phyloP scores from a whole-genome alignment of 1,284 basidiomycete species.

The Ceratobasidium sp. region DNA sequence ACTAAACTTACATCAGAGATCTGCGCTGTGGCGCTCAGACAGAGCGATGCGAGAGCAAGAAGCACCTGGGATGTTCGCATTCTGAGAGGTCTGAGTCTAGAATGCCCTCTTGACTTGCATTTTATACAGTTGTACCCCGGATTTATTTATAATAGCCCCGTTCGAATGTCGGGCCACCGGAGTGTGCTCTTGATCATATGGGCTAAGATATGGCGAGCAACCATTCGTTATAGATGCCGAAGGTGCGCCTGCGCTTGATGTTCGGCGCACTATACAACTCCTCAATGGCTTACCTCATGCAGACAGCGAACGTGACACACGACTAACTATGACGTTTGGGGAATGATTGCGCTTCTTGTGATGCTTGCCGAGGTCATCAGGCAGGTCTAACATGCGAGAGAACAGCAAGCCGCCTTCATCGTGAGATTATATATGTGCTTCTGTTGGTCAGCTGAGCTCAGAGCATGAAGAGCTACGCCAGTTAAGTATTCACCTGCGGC shows the following conservation, averaged over 20 bases:
- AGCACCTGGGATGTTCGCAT: slow-evolving; percentile 3
- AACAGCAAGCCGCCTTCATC: not conserved
- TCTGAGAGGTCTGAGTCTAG: not conserved
- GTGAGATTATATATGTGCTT: not conserved
- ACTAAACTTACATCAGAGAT: not conserved
- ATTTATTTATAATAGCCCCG: not conserved
- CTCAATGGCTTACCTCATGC: not conserved
- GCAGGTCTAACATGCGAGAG: not conserved
- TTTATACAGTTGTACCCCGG: slow-evolving; percentile 5
- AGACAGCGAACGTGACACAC: not conserved
- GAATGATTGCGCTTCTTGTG: not conserved
- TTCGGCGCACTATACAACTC: not conserved
- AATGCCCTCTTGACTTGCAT: not conserved
- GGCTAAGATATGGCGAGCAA: not conserved
- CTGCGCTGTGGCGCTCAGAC: not conserved
- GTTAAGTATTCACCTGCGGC: not conserved
- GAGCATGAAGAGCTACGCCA: not conserved
- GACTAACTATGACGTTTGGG: not conserved
- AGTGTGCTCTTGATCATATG: not conserved
- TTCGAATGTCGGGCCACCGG: slow-evolving; percentile 14
- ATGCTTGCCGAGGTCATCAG: slow-evolving; percentile 7
- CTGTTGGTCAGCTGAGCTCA: not conserved
- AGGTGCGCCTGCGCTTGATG: not conserved
- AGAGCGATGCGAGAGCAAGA: not conserved
- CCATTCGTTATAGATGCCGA: not conserved